phyloP scores from a whole-genome alignment of 345 rosid species.

The Mallotus nudiflorus region DNA sequence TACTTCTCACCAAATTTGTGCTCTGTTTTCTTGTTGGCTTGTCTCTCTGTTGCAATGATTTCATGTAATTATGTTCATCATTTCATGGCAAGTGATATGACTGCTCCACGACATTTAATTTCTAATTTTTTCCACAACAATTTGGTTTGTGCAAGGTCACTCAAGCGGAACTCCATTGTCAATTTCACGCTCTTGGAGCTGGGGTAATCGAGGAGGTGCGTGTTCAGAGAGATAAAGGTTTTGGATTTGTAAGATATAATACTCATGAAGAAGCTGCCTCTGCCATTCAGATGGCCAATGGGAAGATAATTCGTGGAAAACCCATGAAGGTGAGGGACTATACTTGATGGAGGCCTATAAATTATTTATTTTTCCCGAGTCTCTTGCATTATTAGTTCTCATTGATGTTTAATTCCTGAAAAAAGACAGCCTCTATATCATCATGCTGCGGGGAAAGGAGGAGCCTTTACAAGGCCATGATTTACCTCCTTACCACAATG shows the following conservation, averaged over 20 bases:
- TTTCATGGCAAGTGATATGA: neutral
- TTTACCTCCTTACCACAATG: too few species aligned
- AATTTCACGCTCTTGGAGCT: slow-evolving; percentile 50
- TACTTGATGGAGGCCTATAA: neutral
- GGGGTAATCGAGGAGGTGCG: slow-evolving; percentile 54
- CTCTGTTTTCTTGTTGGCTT: neutral
- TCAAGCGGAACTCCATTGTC: slow-evolving; percentile 52
- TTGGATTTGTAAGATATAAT: slow-evolving; percentile 54
- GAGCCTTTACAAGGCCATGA: neutral
- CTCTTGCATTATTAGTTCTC: neutral
- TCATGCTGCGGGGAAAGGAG: neutral
- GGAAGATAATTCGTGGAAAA: slow-evolving; percentile 43
- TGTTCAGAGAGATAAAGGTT: slow-evolving; percentile 56
- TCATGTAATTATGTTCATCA: neutral
- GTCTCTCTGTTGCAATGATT: neutral
- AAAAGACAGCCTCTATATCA: neutral
- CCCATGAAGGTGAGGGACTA: slow-evolving; percentile 41
- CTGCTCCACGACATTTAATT: neutral
- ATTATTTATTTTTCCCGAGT: neutral
- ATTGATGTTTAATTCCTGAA: neutral
- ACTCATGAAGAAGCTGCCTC: slow-evolving; percentile 50
- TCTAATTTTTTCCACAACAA: neutral
- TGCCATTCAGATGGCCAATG: slow-evolving; percentile 45
- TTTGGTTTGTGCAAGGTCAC: slow-evolving; percentile 34
- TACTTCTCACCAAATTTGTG: too few species aligned